Evolutionary conservation across 495 filamentous ascomycete species (phyloP), one percentile per base, ranked within the genome.

Genomic region (Terfezia claveryi): DNA sequence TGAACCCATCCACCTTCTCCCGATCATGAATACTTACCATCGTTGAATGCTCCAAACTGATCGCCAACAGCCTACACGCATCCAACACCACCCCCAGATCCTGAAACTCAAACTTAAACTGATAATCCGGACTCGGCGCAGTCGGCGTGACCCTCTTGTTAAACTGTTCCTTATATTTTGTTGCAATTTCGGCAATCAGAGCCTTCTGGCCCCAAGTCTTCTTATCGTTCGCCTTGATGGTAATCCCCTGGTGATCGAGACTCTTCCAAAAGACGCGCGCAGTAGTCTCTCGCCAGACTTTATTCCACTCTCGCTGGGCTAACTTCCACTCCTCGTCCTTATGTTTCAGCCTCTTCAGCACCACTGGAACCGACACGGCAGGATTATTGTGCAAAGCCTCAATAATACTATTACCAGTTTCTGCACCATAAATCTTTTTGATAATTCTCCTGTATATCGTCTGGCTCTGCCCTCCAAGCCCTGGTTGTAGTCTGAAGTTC

Each of bases 261-360:
- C 87, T 94, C 69, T 81, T 87, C 72, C 88, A 88, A 68, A 94
- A 94, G 65, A 88, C 85, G 57, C 80, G 76, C 58, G 88, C 80
- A 49, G 87, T 95, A 67, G 95, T 91, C 55, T 81, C 80, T 55
- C 87, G 85, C 92, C 92, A 99, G 23, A 96, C 85, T 66, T 95
- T 96, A 68, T 96, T 87, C 92, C 92, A 99, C 64, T 96, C 92
- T 23, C 91, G 85, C 75, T 85, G 87, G 36, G 85, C 85, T 44
- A 87, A 84, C 58, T 92, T 85, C 92, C 92, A 99, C 62, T 94
- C 87, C 66, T 96, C 91, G 41, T 87, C 81, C 60, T 94, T 94
- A 60, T 87, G 81, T 69, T 94, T 94, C 55, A 95, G 71, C 12
- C 92, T 79, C 49, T 80, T 81, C 53, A 96, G 71, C 16, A 99